Percentiles rank a stretch among this genome's conserved stretches.
phyloP scores from a whole-genome alignment of 2,329 filamentous ascomycete genomes.

The Pseudogymnoascus sp. region DNA sequence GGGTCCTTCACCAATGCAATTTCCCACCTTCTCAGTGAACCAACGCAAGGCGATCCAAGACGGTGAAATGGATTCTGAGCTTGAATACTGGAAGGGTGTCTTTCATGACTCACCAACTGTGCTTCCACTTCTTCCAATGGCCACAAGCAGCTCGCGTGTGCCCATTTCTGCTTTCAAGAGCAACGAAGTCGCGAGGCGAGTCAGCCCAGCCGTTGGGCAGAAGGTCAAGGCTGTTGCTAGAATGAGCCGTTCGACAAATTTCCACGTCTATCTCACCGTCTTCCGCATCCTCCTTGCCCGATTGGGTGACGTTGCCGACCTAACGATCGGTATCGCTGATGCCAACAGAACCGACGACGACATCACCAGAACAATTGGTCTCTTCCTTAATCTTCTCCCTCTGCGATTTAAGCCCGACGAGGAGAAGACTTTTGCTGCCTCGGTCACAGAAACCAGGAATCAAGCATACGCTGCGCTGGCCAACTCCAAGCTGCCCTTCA shows the following conservation, averaged over 20 bases:
- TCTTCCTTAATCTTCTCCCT: constrained; percentile 43
- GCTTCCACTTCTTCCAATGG: constrained; percentile 31
- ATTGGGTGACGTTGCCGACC: constrained; percentile 31
- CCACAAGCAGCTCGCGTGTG: constrained; percentile 18
- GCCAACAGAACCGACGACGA: constrained; percentile 33
- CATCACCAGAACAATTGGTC: constrained; percentile 34
- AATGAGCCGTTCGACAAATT: constrained; percentile 30
- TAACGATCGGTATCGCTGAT: constrained; percentile 43
- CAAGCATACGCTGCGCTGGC: constrained; percentile 19
- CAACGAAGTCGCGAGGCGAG: constrained; percentile 14
- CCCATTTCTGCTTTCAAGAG: constrained; percentile 19
- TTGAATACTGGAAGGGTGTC: constrained; percentile 31
- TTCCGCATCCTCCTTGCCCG: constrained; percentile 33
- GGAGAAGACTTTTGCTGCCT: constrained; percentile 27
- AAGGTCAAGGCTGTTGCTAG: constrained; percentile 23
- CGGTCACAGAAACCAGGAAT: constrained; percentile 21
- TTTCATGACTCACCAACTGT: constrained; percentile 22
- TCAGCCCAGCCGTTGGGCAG: constrained; percentile 18
- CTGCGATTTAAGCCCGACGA: constrained; percentile 31
- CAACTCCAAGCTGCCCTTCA: constrained; percentile 19
- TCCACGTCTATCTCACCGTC: constrained; percentile 41
- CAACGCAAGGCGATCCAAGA: constrained; percentile 27
- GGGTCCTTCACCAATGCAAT: constrained; percentile 26
- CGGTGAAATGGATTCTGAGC: constrained; percentile 25
- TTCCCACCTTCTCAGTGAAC: constrained; percentile 29